Percentiles rank a stretch among this genome's conserved stretches.
phyloP scores from a whole-genome alignment of 495 filamentous ascomycete genomes.

The Apodospora peruviana region DNA sequence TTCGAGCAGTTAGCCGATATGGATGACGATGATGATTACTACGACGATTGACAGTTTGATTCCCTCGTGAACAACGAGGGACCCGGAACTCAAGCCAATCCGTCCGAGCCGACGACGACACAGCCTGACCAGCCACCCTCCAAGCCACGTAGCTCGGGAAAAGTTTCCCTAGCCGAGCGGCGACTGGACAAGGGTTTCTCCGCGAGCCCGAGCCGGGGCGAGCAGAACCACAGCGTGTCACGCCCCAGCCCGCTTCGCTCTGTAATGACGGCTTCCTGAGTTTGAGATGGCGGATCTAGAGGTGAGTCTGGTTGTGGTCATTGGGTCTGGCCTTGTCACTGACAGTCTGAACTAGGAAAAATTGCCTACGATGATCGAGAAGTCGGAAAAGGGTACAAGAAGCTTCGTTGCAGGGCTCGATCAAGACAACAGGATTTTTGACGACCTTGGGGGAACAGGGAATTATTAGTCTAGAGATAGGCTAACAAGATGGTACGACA shows the following conservation, averaged over 20 bases:
- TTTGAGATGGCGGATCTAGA: slow-evolving; percentile 23
- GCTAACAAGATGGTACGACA: slow-evolving; percentile 6
- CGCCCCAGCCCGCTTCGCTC: slow-evolving; percentile 55
- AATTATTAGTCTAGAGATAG: too few relatives aligned
- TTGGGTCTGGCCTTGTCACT: neutral
- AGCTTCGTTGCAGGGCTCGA: slow-evolving; percentile 23
- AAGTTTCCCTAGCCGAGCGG: slow-evolving; percentile 29
- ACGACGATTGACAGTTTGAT: slow-evolving; percentile 96
- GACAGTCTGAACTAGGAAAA: slow-evolving; percentile 7
- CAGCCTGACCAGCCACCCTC: slow-evolving; percentile 24
- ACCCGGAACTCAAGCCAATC: slow-evolving; percentile 62
- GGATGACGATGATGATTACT: slow-evolving; percentile 97
- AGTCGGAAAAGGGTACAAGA: slow-evolving; percentile 13
- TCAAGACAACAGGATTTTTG: slow-evolving; percentile 12
- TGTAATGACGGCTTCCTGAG: slow-evolving; percentile 54
- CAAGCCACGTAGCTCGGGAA: slow-evolving; percentile 33
- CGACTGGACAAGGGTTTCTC: slow-evolving; percentile 37
- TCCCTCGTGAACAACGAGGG: slow-evolving; percentile 88
- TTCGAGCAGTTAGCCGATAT: slow-evolving; percentile 96
- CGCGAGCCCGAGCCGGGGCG: slow-evolving; percentile 30
- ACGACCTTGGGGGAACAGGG: slow-evolving; percentile 8
- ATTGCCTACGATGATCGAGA: slow-evolving; percentile 20
- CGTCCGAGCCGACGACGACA: slow-evolving; percentile 43
- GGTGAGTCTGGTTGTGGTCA: slow-evolving; percentile 8
- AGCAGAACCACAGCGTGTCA: slow-evolving; percentile 35